Evolutionary conservation across 306 rosid species (phyloP), one percentile per base, ranked within the genome.

Genomic region (Acacia melanoxylon): DNA sequence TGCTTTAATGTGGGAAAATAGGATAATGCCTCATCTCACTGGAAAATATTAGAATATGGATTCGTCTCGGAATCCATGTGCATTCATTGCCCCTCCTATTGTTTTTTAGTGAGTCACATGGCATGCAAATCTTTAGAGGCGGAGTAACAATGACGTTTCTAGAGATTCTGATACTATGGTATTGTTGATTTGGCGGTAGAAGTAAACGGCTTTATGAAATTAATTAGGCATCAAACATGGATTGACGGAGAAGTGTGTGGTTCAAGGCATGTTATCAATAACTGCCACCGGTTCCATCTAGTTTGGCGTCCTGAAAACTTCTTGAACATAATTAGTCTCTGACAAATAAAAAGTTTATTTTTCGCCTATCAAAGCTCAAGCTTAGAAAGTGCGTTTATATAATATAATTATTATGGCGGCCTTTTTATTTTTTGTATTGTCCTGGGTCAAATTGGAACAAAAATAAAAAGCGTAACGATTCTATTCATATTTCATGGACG

Each of bases 401-500:
- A 27, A 4, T 48, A 35, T 63, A 27, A 48, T 25, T 73, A 48
- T n/a, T 63, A 6, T 19, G 40, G 24, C 17, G 24, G 31, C 20
- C 3, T 42, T 3, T 17, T 27, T 25, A 6, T 56, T 1, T 20
- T 2, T 12, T 15, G 19, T 59, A 4, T 37, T 37, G 68, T 16
- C 48, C 10, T 52, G 68, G 61, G 31, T 33, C 76, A 20, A 69
- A 52, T 29, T 27, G 35, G 76, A 72, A 66, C 22, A 10, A 20
- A 66, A 81, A 52, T 45, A 22, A 22, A 69, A 44, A 29, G 27
- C 58, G 3, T 71, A 44, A 45, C n/a, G 51, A 45, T 74, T 80
- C 25, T 70, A 44, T 44, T 44, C 20, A 42, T 37, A 37, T 37
- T 31, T 76, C 45, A 27, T 84, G 78, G 40, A 45, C 81, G 61